phyloP scores from a whole-genome alignment of 345 rosid genomes.

The Conringia planisiliqua region DNA sequence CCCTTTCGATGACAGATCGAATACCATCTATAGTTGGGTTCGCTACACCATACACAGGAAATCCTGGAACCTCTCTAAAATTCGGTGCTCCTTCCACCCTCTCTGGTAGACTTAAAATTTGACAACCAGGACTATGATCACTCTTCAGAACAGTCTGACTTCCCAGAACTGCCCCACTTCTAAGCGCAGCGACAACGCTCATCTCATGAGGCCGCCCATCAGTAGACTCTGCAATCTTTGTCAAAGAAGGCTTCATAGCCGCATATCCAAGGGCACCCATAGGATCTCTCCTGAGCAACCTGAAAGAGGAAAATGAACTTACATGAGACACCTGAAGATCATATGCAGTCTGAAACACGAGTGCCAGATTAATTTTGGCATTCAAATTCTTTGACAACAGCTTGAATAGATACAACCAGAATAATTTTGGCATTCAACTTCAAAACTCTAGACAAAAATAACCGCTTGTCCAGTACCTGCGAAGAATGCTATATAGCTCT shows the following conservation, averaged over 20 bases:
- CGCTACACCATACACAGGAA: conserved; percentile 99
- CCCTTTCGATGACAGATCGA: conserved; percentile 74
- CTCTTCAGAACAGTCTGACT: conserved; percentile 97
- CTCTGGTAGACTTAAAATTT: conserved; percentile 68
- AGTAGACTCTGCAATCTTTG: conserved; percentile 71
- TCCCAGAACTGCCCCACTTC: conserved; percentile 94
- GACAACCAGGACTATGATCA: conserved; percentile 99
- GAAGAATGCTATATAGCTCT: conserved; percentile 89
- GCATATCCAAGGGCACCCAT: conserved; percentile 97
- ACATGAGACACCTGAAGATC: conserved; percentile 20
- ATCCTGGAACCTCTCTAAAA: conserved; percentile 94
- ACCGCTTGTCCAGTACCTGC: conserved; percentile 53
- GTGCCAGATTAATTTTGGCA: neutral
- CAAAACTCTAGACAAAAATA: neutral
- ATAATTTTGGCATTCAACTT: neutral
- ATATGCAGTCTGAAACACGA: neutral
- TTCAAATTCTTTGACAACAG: neutral
- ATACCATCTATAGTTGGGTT: conserved; percentile 95
- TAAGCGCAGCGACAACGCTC: conserved; percentile 83
- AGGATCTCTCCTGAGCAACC: conserved; percentile 95
- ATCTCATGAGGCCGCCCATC: conserved; percentile 89
- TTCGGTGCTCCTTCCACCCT: conserved; percentile 98
- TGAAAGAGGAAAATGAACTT: conserved; percentile 32
- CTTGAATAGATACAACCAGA: neutral
- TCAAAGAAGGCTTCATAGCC: conserved; percentile 59